Evolutionary conservation across 345 rosid genomes (phyloP).

Genomic region (Physaria fendleri): DNA sequence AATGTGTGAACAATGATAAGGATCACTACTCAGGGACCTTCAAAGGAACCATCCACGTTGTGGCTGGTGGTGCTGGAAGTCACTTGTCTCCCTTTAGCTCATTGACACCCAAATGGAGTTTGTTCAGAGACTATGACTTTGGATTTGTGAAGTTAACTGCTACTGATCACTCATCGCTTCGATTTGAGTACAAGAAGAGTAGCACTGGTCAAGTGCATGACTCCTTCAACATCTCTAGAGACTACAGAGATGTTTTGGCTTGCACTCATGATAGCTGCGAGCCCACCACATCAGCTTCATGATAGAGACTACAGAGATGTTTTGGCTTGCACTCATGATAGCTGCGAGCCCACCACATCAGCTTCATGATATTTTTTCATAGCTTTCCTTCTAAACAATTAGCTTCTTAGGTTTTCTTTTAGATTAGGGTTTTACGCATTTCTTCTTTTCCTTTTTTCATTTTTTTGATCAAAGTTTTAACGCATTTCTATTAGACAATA

Average conservation of each 20-base stretch:
- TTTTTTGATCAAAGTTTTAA: neutral
- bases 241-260: constrained; percentile 74
- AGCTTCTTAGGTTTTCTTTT: neutral
- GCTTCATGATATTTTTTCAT: constrained; percentile 36
- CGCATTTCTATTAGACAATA: neutral
- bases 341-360: constrained; percentile 58
- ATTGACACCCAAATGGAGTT: constrained; percentile 58
- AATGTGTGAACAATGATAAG: constrained; percentile 50
- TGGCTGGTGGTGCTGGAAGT: constrained; percentile 83
- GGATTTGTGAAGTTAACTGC: constrained; percentile 88
- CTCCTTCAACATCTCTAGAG: constrained; percentile 76
- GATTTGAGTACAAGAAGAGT: constrained; percentile 88
- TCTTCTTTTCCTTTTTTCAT: too few relatives aligned
- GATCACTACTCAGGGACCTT: constrained; percentile 55
- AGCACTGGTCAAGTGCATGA: constrained; percentile 65
- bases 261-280: constrained; percentile 73
- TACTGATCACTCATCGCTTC: constrained; percentile 62
- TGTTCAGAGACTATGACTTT: constrained; percentile 60
- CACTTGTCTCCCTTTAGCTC: constrained; percentile 55
- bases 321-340: constrained; percentile 67
- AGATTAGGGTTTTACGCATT: neutral
- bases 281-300: constrained; percentile 60
- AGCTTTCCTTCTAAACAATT: neutral
- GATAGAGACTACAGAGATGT: constrained; percentile 80
- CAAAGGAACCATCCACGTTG: constrained; percentile 78